phyloP scores from a whole-genome alignment of 176 grass and related monocot genomes.

The Poa annua region DNA sequence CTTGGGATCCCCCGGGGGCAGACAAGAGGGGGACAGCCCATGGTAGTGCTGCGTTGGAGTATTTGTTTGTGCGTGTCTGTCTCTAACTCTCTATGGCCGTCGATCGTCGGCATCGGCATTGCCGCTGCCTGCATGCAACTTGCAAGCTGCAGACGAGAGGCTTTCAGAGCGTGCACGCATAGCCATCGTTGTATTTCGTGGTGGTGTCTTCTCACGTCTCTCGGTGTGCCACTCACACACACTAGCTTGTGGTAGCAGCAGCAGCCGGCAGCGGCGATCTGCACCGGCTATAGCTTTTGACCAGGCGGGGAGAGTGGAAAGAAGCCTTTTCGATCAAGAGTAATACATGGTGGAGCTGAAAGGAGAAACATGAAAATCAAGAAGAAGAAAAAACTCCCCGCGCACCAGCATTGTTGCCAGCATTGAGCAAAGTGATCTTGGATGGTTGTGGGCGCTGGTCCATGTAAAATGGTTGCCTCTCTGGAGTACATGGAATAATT shows the following conservation, averaged over 20 bases:
- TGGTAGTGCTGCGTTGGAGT: conserved; percentile 33
- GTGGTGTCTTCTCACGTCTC: conserved; percentile 46
- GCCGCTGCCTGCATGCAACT: conserved; percentile 25
- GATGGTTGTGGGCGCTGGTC: conserved; percentile 7
- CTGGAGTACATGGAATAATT: conserved; percentile 19
- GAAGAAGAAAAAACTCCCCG: background rate
- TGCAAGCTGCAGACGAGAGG: background rate
- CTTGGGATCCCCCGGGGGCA: conserved; percentile 48
- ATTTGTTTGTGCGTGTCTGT: background rate
- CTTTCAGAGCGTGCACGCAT: conserved; percentile 7
- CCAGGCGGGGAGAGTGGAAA: conserved; percentile 37
- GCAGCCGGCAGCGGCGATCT: background rate
- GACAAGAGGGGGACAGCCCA: conserved; percentile 60
- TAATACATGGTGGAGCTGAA: background rate
- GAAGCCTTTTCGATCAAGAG: background rate
- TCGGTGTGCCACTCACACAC: conserved; percentile 21
- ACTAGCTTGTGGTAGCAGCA: background rate
- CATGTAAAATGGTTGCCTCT: conserved; percentile 18
- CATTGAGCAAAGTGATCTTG: conserved; percentile 1
- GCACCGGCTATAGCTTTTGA: conserved; percentile 25
- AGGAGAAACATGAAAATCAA: conserved; percentile 1
- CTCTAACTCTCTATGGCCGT: background rate
- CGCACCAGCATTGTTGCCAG: conserved; percentile 3
- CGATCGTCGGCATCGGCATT: conserved; percentile 41
- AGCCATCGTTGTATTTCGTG: conserved; percentile 32